Conservation (phyloP, 371 early-diverging fungal genomes). For the Zopfochytrium polystomum region DNA sequence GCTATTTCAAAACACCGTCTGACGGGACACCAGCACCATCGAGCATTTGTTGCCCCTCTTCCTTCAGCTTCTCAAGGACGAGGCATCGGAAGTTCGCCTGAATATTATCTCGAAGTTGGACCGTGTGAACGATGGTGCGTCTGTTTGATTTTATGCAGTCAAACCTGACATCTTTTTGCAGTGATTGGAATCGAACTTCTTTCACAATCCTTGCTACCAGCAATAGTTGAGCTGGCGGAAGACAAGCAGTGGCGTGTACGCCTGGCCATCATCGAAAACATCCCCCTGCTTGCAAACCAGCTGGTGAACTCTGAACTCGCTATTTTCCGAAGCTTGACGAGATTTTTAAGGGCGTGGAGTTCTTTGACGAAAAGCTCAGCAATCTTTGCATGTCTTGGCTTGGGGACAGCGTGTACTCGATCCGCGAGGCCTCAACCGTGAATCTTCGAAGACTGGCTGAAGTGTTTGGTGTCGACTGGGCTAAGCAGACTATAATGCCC, state of each 20-base stretch:
- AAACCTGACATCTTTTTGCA: conserved; percentile 9
- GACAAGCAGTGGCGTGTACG: conserved; percentile 99
- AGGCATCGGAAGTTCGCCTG: conserved; percentile 94
- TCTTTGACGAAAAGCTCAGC: conserved; percentile 94
- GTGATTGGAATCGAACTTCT: conserved; percentile 96
- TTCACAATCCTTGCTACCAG: conserved; percentile 93
- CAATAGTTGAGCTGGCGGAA: conserved; percentile 96
- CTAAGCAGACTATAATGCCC: conserved; percentile 87
- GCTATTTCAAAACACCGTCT: conserved; percentile 33
- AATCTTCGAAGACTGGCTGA: conserved; percentile 90
- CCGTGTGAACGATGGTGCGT: conserved; percentile 70
- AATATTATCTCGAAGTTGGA: conserved; percentile 97
- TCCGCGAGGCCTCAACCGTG: conserved; percentile 92
- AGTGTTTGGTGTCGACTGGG: conserved; percentile 98
- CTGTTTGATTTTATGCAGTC: not conserved
- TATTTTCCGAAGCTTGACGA: not conserved
- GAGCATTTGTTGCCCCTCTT: conserved; percentile 92
- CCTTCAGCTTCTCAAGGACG: conserved; percentile 92
- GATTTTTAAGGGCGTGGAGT: conserved; percentile 69
- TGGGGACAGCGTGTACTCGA: conserved; percentile 92
- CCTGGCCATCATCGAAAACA: conserved; percentile 95
- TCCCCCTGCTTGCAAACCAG: conserved; percentile 91
- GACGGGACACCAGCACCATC: too few relatives aligned
- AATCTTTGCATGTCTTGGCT: conserved; percentile 95
- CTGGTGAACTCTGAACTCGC: conserved; percentile 45